These are phyloP conservation scores for Lentinula detonsa DNA, from an alignment of 768 basidiomycete species.

Conservation along the genomic window DNA sequence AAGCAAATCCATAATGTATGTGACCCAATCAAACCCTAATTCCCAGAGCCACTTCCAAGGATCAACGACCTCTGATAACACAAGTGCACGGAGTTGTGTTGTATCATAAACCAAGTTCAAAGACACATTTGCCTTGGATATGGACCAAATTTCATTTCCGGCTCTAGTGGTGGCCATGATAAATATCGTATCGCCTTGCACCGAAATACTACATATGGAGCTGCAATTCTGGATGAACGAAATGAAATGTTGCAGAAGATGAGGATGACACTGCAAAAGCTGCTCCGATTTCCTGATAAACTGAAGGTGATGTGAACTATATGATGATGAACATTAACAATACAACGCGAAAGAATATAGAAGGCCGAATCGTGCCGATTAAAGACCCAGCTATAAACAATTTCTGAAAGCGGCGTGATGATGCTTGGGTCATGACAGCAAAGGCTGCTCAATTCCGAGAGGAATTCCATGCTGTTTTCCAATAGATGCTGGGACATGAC, in stretches of 20 bases:
- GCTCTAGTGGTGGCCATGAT: background rate
- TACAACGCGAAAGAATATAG: background rate
- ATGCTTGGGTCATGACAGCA: background rate
- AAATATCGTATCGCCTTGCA: background rate
- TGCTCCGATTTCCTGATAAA: background rate
- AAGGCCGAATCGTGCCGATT: background rate
- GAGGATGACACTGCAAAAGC: background rate
- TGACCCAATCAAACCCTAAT: background rate
- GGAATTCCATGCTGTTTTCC: constrained; percentile 1
- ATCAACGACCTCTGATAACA: background rate
- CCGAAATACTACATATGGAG: background rate
- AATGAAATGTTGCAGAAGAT: background rate
- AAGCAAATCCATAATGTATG: background rate
- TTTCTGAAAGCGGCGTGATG: background rate
- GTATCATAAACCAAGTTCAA: background rate
- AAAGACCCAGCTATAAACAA: background rate
- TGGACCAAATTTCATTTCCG: background rate
- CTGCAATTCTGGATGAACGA: background rate
- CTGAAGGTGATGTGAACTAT: background rate
- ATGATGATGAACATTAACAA: background rate
- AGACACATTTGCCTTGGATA: background rate
- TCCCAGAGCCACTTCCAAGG: constrained; percentile 4
- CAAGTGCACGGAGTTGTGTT: background rate
- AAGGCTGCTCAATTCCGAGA: background rate
- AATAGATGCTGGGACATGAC: background rate